These are phyloP conservation scores for Solanum sitiens DNA, from an alignment of 257 asterid species.

Conservation along the genomic window DNA sequence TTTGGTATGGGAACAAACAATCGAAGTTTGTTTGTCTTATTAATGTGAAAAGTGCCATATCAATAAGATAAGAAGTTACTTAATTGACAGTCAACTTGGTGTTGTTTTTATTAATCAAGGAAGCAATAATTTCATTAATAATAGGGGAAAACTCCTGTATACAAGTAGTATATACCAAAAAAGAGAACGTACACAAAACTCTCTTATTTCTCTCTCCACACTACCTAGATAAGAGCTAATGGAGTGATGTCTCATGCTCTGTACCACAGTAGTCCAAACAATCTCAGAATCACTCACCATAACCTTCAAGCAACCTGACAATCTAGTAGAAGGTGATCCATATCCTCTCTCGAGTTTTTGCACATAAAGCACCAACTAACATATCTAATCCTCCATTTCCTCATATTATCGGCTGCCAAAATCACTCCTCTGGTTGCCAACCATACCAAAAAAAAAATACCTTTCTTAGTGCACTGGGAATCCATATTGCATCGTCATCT, in stretches of 20 bases:
- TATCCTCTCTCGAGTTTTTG: background rate
- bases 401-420: background rate
- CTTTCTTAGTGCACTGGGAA: background rate
- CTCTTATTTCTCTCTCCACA: background rate
- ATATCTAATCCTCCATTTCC: background rate
- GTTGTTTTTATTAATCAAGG: background rate
- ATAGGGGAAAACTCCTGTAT: background rate
- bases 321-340: background rate
- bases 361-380: background rate
- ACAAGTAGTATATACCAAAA: background rate
- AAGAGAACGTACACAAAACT: background rate
- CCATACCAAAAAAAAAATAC: background rate
- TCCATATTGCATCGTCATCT: background rate
- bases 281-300: background rate
- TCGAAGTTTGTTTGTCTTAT: background rate
- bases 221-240: background rate
- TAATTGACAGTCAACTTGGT: background rate
- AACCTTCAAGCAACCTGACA: background rate
- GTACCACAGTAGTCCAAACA: background rate
- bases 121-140: background rate
- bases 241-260: background rate
- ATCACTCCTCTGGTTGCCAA: background rate
- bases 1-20: background rate
- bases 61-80: background rate
- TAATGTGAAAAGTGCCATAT: background rate